A percentile compares a stretch with the other conserved stretches of the same genome.
Conservation (phyloP, 345 rosid genomes). For the Gossypium bickii region DNA sequence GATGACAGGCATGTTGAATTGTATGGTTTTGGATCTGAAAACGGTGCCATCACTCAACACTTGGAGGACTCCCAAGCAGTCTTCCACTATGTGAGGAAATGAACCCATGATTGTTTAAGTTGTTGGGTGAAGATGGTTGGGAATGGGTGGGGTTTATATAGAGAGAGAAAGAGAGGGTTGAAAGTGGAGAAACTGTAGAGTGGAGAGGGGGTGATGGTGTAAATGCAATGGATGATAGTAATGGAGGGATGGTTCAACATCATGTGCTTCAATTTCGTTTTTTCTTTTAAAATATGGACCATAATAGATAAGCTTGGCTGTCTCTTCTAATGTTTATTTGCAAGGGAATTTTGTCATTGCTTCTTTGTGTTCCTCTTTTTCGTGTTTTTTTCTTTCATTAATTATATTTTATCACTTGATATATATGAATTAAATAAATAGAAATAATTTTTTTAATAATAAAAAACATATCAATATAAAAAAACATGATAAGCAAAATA, state of each 20-base stretch:
- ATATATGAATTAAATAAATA: no score
- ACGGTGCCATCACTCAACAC: conserved; percentile 61
- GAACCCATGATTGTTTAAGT: conserved; percentile 37
- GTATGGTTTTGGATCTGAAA: conserved; percentile 33
- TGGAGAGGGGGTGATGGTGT: not conserved
- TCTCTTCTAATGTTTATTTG: conserved; percentile 3
- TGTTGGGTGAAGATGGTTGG: conserved; percentile 6
- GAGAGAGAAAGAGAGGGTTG: not conserved
- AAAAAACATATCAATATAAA: no score
- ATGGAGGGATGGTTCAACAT: not conserved
- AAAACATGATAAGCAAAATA: no score
- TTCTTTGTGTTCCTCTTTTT: not conserved
- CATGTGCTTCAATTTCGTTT: not conserved
- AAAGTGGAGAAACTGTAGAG: conserved; percentile 5
- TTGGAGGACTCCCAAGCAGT: conserved; percentile 62
- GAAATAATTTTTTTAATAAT: no score
- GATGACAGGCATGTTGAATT: conserved; percentile 27
- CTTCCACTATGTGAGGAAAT: conserved; percentile 52
- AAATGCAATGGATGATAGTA: conserved; percentile 10
- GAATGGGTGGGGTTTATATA: conserved; percentile 9
- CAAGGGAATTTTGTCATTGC: not conserved
- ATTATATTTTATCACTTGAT: not conserved
- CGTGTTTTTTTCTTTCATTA: not conserved
- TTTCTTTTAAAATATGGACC: conserved; percentile 2
- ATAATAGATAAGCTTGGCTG: not conserved